phyloP scores from a whole-genome alignment of 805 yeast species.

The Suhomyces faveliae region DNA sequence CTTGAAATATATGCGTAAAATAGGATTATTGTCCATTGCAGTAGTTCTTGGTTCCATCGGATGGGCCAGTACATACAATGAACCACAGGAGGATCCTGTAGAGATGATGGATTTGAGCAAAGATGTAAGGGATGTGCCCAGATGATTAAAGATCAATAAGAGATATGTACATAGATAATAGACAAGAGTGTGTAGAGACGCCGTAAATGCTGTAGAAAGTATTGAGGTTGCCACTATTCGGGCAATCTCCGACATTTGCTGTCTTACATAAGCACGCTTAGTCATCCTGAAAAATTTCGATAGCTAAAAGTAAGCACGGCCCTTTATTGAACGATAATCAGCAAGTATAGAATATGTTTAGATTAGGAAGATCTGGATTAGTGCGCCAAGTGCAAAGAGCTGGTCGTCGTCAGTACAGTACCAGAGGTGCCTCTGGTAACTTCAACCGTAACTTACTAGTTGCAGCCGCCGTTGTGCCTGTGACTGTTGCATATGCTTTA shows the following conservation, averaged over 20 bases:
- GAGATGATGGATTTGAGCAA: constrained; percentile 18
- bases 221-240: background rate
- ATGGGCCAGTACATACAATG: constrained; percentile 24
- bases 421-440: constrained; percentile 2
- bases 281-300: constrained; percentile 6
- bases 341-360: constrained; percentile 15
- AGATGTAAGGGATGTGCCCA: constrained; percentile 15
- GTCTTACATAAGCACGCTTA: constrained; percentile 3
- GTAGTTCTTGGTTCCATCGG: constrained; percentile 27
- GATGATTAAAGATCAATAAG: background rate
- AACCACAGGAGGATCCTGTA: constrained; percentile 3
- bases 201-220: background rate
- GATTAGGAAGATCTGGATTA: constrained; percentile 17
- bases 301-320: background rate
- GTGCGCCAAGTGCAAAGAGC: constrained; percentile 13
- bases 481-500: constrained; percentile 8
- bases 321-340: background rate
- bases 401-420: constrained; percentile 10
- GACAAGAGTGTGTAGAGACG: background rate
- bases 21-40: constrained; percentile 27
- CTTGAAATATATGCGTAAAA: constrained; percentile 20
- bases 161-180: constrained; percentile 1
- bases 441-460: constrained; percentile 11
- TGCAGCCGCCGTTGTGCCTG: constrained; percentile 15
- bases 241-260: background rate